Evolutionary conservation across 2,329 filamentous ascomycete genomes (phyloP).

Genomic region (Phyllachora maydis): DNA sequence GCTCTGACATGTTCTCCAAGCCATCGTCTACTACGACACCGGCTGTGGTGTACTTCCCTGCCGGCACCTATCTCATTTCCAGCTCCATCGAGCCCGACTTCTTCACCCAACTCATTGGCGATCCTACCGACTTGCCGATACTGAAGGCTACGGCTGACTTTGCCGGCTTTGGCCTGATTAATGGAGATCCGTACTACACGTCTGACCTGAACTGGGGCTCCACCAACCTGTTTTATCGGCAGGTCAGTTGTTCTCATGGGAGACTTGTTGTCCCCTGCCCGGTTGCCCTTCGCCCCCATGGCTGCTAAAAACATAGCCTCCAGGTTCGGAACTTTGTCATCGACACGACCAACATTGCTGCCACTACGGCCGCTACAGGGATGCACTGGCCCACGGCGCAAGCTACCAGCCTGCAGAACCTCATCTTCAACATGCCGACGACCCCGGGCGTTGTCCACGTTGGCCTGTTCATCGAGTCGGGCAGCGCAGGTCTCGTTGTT

Average conservation of each 20-base stretch:
- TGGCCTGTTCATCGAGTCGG: slow-evolving; percentile 33
- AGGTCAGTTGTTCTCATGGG: too few relatives aligned
- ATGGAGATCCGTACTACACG: slow-evolving; percentile 23
- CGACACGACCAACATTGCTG: slow-evolving; percentile 31
- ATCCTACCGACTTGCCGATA: slow-evolving; percentile 35
- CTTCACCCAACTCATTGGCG: slow-evolving; percentile 60
- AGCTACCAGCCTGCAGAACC: slow-evolving; percentile 36
- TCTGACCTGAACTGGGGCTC: slow-evolving; percentile 24
- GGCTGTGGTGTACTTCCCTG: slow-evolving; percentile 20
- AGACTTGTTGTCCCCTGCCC: too few relatives aligned
- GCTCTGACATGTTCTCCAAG: slow-evolving; percentile 25
- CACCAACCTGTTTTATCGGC: slow-evolving; percentile 38
- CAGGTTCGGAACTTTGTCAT: slow-evolving; percentile 37
- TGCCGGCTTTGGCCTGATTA: slow-evolving; percentile 22
- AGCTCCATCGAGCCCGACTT: slow-evolving; percentile 55
- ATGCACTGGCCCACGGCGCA: slow-evolving; percentile 54
- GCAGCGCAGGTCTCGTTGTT: slow-evolving; percentile 12
- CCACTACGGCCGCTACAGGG: slow-evolving; percentile 24
- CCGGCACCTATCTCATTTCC: slow-evolving; percentile 47
- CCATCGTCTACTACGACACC: slow-evolving; percentile 17
- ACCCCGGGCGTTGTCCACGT: slow-evolving; percentile 27
- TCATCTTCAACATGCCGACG: slow-evolving; percentile 30
- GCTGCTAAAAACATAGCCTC: too few relatives aligned
- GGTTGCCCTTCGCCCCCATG: too few relatives aligned
- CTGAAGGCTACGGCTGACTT: slow-evolving; percentile 33